Base-by-base conservation (phyloP, 805 yeast genomes). In the Schizosaccharomyces octosporus region DNA sequence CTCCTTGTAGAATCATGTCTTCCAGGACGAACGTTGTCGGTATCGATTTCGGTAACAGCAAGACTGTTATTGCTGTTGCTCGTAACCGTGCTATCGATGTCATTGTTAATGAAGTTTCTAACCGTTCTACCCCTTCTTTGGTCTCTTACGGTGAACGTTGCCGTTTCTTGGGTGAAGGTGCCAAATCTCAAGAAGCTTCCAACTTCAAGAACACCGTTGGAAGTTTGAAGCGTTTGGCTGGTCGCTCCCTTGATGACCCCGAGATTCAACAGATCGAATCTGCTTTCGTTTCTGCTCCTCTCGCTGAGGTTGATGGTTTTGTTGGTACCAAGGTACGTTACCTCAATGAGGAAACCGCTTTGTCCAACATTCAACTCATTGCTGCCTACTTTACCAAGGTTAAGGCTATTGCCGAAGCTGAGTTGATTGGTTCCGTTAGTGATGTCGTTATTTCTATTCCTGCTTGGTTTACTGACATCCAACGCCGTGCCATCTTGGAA, bases 1-100 rank as follows among this genome's bases (percentile, higher is more conserved):
- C 13, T 36, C 13, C 1, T 6, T 36, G 41, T 36, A 36, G 51
- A 6, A 24, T 7, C 31, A 51, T 51, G 57, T 21, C 57, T 24
- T 51, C 57, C n/a, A 21, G 57, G 57, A 51, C 57, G 57, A 51
- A 51, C 32, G 57, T 51, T 51, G 57, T 51, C 36, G 57, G 57
- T 51, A 51, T 93, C 75, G 98, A 93, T 81, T 84, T 93, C 72
- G 98, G 98, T 77, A 88, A 88, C 78, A 79, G 81, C 79, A 85
- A 81, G 79, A 82, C 95, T 66, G 97, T 90, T 67, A 80, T 90
- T 72, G 97, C 95, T 55, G 84, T 95, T 72, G 98, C 98, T 65
- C 85, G 90, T 74, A 93, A 90, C 82, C 84, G 97, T 78, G 97
- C 97, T 72, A 93, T 93, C 72, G 99, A 93, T 74, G 84, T 93